Evolutionary conservation across 2,329 filamentous ascomycete genomes (phyloP).

Genomic region (Venturia carpophila): DNA sequence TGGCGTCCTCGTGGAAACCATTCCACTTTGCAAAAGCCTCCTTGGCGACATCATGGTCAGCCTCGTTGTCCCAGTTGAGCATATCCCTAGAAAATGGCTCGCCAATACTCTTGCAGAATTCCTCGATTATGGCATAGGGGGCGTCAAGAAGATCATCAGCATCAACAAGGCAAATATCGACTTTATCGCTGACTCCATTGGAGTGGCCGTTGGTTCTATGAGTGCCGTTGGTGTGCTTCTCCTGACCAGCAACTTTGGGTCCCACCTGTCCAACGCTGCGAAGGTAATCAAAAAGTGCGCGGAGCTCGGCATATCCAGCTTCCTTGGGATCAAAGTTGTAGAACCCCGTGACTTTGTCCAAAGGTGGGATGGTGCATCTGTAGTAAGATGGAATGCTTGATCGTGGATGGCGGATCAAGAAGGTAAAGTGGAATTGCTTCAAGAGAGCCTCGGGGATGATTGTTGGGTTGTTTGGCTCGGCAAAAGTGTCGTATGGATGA

Average conservation of each 20-base stretch:
- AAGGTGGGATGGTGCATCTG: slow-evolving; percentile 84
- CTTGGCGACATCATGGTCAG: slow-evolving; percentile 59
- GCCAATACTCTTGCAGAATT: slow-evolving; percentile 66
- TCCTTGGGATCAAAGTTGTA: slow-evolving; percentile 78
- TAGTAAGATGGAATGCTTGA: slow-evolving; percentile 88
- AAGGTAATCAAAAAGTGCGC: slow-evolving; percentile 80
- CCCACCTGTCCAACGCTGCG: slow-evolving; percentile 61
- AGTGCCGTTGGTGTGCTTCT: slow-evolving; percentile 15
- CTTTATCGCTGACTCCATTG: slow-evolving; percentile 27
- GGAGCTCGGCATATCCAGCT: slow-evolving; percentile 84
- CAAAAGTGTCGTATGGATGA: slow-evolving; percentile 50
- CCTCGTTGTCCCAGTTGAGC: slow-evolving; percentile 64
- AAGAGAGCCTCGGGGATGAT: slow-evolving; percentile 69
- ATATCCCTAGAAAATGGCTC: slow-evolving; percentile 60
- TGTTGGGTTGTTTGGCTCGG: slow-evolving; percentile 71
- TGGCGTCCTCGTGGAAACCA: slow-evolving; percentile 93
- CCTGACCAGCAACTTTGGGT: slow-evolving; percentile 50
- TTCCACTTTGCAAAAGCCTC: slow-evolving; percentile 91
- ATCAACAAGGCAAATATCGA: slow-evolving; percentile 61
- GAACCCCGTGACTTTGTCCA: slow-evolving; percentile 76
- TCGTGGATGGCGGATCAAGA: slow-evolving; percentile 93
- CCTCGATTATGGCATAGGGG: slow-evolving; percentile 57
- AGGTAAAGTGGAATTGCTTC: slow-evolving; percentile 82
- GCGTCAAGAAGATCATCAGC: slow-evolving; percentile 75
- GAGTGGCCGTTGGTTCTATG: slow-evolving; percentile 21